phyloP scores from a whole-genome alignment of 257 asterid species.

The Anisodus acutangulus region DNA sequence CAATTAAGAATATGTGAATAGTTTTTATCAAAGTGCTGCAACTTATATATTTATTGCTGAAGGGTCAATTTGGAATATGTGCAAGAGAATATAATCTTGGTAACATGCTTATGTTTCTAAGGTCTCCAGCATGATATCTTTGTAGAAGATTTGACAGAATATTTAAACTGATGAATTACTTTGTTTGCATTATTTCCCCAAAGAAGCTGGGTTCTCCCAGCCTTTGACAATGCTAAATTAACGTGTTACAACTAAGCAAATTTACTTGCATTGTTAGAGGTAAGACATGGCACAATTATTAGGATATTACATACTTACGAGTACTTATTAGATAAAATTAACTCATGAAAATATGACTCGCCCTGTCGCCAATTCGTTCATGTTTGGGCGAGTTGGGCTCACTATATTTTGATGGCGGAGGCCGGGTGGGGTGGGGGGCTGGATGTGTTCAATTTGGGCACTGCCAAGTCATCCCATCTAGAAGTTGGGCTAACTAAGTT shows the following conservation, averaged over 20 bases:
- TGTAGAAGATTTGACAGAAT: neutral
- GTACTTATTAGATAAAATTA: neutral
- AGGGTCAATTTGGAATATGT: neutral
- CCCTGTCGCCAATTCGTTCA: no score
- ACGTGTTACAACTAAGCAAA: conserved; percentile 1
- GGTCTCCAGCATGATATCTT: conserved; percentile 22
- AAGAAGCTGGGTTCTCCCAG: neutral
- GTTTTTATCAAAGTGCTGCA: neutral
- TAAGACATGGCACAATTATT: neutral
- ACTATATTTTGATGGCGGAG: neutral
- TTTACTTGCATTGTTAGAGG: neutral
- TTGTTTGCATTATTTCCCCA: neutral
- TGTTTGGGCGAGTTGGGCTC: neutral
- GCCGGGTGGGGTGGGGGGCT: no score
- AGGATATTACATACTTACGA: neutral
- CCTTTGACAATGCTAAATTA: neutral
- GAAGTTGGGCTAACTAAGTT: neutral
- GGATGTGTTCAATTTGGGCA: neutral
- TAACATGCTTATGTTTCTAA: conserved; percentile 23
- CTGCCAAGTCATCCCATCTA: neutral
- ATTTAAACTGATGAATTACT: neutral
- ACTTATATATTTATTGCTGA: neutral
- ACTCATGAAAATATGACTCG: neutral
- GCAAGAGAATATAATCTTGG: conserved; percentile 22
- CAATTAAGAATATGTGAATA: neutral